phyloP scores from a whole-genome alignment of 768 basidiomycete species.

The Lentinula detonsa region DNA sequence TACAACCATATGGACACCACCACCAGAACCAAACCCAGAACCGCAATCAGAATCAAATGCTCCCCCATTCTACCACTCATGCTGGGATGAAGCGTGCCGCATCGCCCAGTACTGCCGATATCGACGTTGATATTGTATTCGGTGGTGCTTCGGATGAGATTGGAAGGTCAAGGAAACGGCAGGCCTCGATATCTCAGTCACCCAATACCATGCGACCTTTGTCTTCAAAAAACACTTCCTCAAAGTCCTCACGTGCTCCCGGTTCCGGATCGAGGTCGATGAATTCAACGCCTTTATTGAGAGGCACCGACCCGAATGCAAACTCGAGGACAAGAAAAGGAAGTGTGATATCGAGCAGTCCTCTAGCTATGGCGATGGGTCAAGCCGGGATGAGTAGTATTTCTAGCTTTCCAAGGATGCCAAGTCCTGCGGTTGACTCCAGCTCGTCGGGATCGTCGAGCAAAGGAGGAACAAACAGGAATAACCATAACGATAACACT shows the following conservation, averaged over 20 bases:
- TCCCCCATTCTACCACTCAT: constrained; percentile 9
- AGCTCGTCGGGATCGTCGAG: not conserved
- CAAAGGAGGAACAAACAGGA: not conserved
- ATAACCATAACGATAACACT: not conserved
- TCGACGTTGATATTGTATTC: not conserved
- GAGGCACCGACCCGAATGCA: constrained; percentile 23
- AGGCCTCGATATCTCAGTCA: constrained; percentile 5
- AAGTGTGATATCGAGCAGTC: constrained; percentile 8
- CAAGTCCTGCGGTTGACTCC: not conserved
- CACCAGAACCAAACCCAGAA: constrained; percentile 10
- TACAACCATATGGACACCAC: constrained; percentile 1
- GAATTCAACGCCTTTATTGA: constrained; percentile 53
- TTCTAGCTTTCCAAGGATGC: not conserved
- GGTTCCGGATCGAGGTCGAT: constrained; percentile 41
- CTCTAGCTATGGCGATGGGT: constrained; percentile 2
- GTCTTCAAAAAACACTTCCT: not conserved
- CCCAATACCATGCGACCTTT: constrained; percentile 3
- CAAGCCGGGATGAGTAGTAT: not conserved
- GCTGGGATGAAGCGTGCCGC: constrained; percentile 46
- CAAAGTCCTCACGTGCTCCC: constrained; percentile 5
- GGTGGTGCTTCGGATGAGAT: not conserved
- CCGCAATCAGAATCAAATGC: constrained; percentile 5
- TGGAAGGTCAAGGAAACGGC: constrained; percentile 15
- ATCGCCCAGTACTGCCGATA: constrained; percentile 53
- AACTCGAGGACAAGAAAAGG: not conserved